These are phyloP conservation scores for Dictyostelium brefeldianum DNA, from an alignment of 78 protist genomes.

Conservation along the genomic window DNA sequence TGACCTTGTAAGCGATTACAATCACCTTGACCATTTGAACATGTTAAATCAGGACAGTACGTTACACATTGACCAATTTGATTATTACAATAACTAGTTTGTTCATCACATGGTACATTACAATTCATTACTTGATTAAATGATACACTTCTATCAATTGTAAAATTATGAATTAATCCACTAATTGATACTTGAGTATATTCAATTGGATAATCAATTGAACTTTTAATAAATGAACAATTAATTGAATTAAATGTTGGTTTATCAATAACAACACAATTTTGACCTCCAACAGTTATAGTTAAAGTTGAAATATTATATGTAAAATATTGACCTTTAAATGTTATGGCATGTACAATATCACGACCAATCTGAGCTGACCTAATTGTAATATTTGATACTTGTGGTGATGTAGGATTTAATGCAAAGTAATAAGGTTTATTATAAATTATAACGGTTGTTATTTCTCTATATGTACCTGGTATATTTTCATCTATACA, in stretches of 20 bases:
- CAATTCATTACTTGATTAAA: neutral
- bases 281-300: no score
- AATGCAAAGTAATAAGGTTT: neutral
- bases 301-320: no score
- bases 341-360: no score
- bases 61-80: slow-evolving; percentile 1
- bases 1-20: neutral
- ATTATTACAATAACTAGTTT: neutral
- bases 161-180: neutral
- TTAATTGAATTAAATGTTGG: no score
- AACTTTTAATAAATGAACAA: no score
- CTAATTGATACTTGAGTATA: neutral
- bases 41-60: neutral
- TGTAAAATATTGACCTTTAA: no score
- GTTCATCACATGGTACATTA: neutral
- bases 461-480: no score
- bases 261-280: no score
- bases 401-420: neutral
- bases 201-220: no score
- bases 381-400: neutral
- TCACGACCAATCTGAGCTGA: no score
- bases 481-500: neutral
- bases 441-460: no score
- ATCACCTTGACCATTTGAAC: neutral
- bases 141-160: neutral